Evolutionary conservation across 1,284 basidiomycete species (phyloP).

Genomic region (Trichosporon sp.): DNA sequence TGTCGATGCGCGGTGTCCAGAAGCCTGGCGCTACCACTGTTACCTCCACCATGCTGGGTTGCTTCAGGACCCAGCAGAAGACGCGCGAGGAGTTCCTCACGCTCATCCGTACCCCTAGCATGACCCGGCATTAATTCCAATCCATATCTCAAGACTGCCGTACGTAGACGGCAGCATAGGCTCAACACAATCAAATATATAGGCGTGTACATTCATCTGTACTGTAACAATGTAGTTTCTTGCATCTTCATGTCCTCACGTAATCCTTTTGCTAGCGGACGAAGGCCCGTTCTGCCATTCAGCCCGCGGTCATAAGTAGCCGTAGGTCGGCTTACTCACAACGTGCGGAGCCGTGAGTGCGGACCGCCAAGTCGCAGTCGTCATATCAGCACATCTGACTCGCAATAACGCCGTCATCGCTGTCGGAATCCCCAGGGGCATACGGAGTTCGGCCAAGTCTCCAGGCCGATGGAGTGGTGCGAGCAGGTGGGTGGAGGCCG

Average conservation of each 20-base stretch:
- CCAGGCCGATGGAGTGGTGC: not conserved
- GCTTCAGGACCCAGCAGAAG: constrained; percentile 95
- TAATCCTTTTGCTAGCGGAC: no score
- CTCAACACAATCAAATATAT: constrained; percentile 14
- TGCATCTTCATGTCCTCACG: not conserved
- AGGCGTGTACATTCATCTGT: constrained; percentile 38
- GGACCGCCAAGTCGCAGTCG: not conserved
- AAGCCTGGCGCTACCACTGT: constrained; percentile 95
- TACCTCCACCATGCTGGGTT: constrained; percentile 98
- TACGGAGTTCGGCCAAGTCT: no score
- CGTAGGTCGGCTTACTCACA: constrained; percentile 1
- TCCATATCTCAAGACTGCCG: not conserved
- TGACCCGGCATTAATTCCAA: constrained; percentile 39
- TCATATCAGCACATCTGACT: not conserved
- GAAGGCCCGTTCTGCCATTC: not conserved
- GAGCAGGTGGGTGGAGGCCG: not conserved
- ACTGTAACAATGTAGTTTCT: constrained; percentile 26
- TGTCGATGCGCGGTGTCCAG: constrained; percentile 99
- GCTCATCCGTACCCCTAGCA: constrained; percentile 47
- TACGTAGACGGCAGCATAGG: constrained; percentile 1
- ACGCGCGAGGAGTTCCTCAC: constrained; percentile 78
- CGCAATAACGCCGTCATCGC: not conserved
- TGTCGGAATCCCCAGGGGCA: not conserved
- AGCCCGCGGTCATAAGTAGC: not conserved
- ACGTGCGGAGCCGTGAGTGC: not conserved